Conservation (phyloP, 2,329 filamentous ascomycete genomes). For the Verruconis gallopava region DNA sequence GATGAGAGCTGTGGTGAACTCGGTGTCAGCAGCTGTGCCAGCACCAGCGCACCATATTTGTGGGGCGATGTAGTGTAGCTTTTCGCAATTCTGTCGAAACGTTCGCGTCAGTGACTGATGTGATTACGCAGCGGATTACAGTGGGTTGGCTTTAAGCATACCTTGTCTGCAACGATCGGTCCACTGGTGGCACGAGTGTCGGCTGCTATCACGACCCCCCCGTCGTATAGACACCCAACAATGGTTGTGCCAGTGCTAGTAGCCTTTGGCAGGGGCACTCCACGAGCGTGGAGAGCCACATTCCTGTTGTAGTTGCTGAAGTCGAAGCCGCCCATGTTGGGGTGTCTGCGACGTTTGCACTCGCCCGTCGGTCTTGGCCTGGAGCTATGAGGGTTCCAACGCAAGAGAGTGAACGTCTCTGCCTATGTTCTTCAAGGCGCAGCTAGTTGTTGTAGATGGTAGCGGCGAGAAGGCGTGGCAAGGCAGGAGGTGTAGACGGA, state of each 20-base stretch:
- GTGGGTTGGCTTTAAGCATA: slow-evolving; percentile 21
- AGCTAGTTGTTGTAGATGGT: too few relatives aligned
- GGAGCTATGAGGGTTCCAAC: neutral
- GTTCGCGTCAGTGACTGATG: neutral
- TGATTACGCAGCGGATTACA: slow-evolving; percentile 11
- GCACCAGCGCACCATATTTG: slow-evolving; percentile 99
- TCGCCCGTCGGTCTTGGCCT: neutral
- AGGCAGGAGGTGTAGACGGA: too few relatives aligned
- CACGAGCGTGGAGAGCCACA: slow-evolving; percentile 83
- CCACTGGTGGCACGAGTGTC: slow-evolving; percentile 95
- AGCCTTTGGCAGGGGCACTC: slow-evolving; percentile 89
- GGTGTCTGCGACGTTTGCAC: neutral
- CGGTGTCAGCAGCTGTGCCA: slow-evolving; percentile 93
- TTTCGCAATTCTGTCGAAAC: slow-evolving; percentile 74
- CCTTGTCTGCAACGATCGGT: slow-evolving; percentile 97
- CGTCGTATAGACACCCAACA: slow-evolving; percentile 92
- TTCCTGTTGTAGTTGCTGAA: slow-evolving; percentile 99
- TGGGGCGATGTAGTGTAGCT: slow-evolving; percentile 95
- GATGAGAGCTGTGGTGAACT: slow-evolving; percentile 97
- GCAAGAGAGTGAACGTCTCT: too few relatives aligned
- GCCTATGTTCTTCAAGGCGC: too few relatives aligned
- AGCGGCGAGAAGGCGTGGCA: too few relatives aligned
- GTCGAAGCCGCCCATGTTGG: slow-evolving; percentile 88
- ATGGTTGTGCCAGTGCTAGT: slow-evolving; percentile 98
- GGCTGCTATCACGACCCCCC: slow-evolving; percentile 95